Evolutionary conservation across 371 early-diverging fungal genomes (phyloP).

Genomic region (Haplosporangium sp.): DNA sequence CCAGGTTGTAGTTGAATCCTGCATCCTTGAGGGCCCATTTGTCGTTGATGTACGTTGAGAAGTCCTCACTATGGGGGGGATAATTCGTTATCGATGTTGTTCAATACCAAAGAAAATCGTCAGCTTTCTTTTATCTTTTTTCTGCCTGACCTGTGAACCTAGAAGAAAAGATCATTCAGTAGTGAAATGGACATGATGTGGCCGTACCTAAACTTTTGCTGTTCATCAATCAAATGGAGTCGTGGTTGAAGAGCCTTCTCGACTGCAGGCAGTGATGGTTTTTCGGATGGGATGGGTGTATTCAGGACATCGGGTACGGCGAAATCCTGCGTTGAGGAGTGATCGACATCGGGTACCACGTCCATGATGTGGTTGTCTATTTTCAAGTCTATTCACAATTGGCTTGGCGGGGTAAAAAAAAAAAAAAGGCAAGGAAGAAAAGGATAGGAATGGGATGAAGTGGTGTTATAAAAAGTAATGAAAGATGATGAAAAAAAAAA

Average conservation of each 20-base stretch:
- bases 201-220: background rate
- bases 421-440: too few relatives aligned
- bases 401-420: background rate
- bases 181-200: background rate
- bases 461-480: background rate
- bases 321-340: slow-evolving; percentile 17
- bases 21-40: slow-evolving; percentile 84
- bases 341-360: slow-evolving; percentile 48
- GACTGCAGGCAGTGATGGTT: slow-evolving; percentile 38
- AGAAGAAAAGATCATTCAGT: too few relatives aligned
- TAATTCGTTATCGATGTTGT: background rate
- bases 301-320: slow-evolving; percentile 40
- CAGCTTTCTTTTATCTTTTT: too few relatives aligned
- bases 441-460: background rate
- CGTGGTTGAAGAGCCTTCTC: slow-evolving; percentile 62
- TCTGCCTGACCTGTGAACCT: too few relatives aligned
- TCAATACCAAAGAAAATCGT: too few relatives aligned
- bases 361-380: slow-evolving; percentile 28
- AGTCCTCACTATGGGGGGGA: slow-evolving; percentile 63
- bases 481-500: slow-evolving; percentile 3
- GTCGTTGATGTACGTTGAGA: slow-evolving; percentile 77
- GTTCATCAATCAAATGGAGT: background rate
- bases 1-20: slow-evolving; percentile 96
- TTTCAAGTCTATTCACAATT: background rate
- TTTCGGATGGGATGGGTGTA: slow-evolving; percentile 25